Evolutionary conservation across 1,284 basidiomycete species (phyloP).

Genomic region (Rhodotorula sp.): DNA sequence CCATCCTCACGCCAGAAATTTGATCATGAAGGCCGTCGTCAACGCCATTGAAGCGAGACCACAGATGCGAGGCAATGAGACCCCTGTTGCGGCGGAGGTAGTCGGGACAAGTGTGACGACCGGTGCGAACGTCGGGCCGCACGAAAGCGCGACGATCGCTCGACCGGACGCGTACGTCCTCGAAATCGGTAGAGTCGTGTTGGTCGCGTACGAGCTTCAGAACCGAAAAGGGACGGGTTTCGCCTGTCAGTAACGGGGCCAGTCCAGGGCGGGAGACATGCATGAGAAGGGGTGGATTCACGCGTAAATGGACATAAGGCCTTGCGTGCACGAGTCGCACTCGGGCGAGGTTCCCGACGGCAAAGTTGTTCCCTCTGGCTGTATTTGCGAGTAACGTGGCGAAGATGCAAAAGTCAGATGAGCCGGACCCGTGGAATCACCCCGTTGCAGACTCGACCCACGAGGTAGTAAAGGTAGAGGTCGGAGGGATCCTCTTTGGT

Average conservation of each 20-base stretch:
- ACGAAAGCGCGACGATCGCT: constrained; percentile 23
- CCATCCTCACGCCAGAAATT: too few relatives aligned
- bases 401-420: not conserved
- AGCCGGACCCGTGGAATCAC: too few relatives aligned
- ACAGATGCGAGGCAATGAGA: too few relatives aligned
- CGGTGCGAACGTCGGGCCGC: constrained; percentile 42
- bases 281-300: not conserved
- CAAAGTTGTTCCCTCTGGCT: constrained; percentile 31
- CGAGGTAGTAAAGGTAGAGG: constrained; percentile 41
- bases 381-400: not conserved
- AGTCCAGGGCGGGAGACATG: not conserved
- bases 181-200: constrained; percentile 39
- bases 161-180: constrained; percentile 40
- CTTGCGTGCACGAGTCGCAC: constrained; percentile 37
- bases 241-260: not conserved
- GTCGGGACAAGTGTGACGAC: constrained; percentile 21
- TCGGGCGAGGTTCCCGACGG: constrained; percentile 36
- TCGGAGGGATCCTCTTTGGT: constrained; percentile 21
- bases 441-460: not conserved
- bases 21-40: too few relatives aligned
- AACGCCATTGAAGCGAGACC: too few relatives aligned
- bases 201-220: constrained; percentile 40
- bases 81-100: not conserved
- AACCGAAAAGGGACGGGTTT: not conserved
- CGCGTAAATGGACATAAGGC: constrained; percentile 36